Base-by-base conservation (phyloP, 2,329 filamentous ascomycete species). In the Emmonsiellopsis sp. region DNA sequence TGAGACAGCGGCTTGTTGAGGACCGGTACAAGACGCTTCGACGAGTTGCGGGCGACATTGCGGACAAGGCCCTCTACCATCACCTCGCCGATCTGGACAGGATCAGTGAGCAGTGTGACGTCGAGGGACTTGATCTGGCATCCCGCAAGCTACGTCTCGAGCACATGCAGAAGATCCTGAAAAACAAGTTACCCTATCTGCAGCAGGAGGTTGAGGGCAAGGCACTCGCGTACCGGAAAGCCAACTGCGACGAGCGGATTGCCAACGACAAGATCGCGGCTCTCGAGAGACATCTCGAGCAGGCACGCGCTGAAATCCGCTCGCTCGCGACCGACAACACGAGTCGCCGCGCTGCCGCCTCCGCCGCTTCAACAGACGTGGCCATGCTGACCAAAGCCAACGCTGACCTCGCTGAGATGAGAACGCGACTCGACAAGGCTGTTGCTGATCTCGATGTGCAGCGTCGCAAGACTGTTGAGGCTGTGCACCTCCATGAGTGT, bases 381-480 rank as follows among this genome's bases (percentile, higher is more conserved):
- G 33, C 46, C 17, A 6, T 9, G 39, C 33, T 21, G 31, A 48
- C 13, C 10, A 31, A 9, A 42, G 39, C 36, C 39, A 17, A 21
- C 36, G 34, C 51, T 40, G 34, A 52, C 7, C 50, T 52, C 34
- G 50, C 45, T 9, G 50, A 17, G 50, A 39, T 44, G 49, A 42
- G 40, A 33, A 17, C 34, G 9, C 51, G 39, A 45, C 40, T 39
- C 33, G 48, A 34, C 27, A 17, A n/a, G 17, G 36, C 33, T 33
- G 14, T 32, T 33, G 14, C 27, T 21, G 39, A 33, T 40, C 48
- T 51, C 13, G 48, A 42, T 42, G 14, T 6, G 13, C 36, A 51
- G 21, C 37, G 48, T 11, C 21, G 5, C 33, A 11, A 31, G 36
- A 27, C 33, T 37, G 34, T 33, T 6, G 46, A 31, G 34, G 27